Evolutionary conservation across 208 protist species (phyloP).

Genomic region (Leishmania tropica): DNA sequence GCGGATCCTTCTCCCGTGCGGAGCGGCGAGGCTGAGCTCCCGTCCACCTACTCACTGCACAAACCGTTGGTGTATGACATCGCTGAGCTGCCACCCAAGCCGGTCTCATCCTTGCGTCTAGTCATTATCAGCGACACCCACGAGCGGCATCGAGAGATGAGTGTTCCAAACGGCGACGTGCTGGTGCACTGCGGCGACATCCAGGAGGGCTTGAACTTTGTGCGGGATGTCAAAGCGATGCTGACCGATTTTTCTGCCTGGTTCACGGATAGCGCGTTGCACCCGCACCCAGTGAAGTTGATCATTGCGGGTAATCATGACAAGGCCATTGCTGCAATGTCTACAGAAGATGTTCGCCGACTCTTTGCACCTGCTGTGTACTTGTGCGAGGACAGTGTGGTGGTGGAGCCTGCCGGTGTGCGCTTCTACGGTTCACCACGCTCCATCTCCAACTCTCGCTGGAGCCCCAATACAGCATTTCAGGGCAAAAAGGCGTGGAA

Average conservation of each 20-base stretch:
- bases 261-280: conserved; percentile 42
- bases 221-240: conserved; percentile 14
- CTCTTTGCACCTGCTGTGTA: conserved; percentile 63
- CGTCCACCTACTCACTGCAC: conserved; percentile 26
- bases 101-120: conserved; percentile 39
- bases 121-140: conserved; percentile 83
- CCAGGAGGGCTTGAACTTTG: conserved; percentile 42
- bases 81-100: conserved; percentile 31
- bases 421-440: conserved; percentile 68
- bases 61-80: conserved; percentile 19
- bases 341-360: conserved; percentile 21
- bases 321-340: conserved; percentile 31
- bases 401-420: conserved; percentile 51
- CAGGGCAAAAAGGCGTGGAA: conserved; percentile 35
- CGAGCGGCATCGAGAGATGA: conserved; percentile 53
- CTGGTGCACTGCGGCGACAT: conserved; percentile 77
- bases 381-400: conserved; percentile 46
- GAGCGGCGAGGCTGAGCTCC: not conserved
- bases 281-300: conserved; percentile 84
- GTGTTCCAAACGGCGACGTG: conserved; percentile 59
- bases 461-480: conserved; percentile 63
- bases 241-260: conserved; percentile 66
- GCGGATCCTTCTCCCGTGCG: not conserved
- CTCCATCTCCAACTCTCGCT: conserved; percentile 48
- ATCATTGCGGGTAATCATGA: conserved; percentile 91